Evolutionary conservation across 2,329 filamentous ascomycete genomes (phyloP).

Genomic region (Colletotrichum simmondsii): DNA sequence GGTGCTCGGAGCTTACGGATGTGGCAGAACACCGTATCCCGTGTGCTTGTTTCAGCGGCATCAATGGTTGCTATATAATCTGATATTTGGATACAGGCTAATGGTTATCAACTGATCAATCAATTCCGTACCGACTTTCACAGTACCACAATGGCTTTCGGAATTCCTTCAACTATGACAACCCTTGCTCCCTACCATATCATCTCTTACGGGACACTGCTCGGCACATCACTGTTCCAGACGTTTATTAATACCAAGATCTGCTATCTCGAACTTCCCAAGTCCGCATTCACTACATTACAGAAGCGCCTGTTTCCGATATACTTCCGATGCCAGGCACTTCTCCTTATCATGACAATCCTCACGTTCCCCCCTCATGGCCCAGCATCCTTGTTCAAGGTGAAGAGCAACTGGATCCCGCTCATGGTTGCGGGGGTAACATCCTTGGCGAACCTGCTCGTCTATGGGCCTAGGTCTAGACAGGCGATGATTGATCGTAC

Average conservation of each 20-base stretch:
- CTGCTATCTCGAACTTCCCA: conserved; percentile 45
- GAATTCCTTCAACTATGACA: background rate
- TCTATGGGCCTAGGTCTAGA: conserved; percentile 51
- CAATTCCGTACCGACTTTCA: too few relatives aligned
- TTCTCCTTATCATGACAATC: conserved; percentile 46
- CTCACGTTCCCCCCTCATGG: conserved; percentile 47
- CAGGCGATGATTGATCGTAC: conserved; percentile 44
- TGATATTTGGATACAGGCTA: too few relatives aligned
- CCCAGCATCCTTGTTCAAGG: conserved; percentile 41
- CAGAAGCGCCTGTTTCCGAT: conserved; percentile 54
- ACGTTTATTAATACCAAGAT: conserved; percentile 51
- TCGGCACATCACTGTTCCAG: conserved; percentile 53
- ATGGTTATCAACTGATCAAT: background rate
- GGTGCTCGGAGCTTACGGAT: conserved; percentile 14
- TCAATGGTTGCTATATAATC: background rate
- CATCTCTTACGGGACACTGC: conserved; percentile 50
- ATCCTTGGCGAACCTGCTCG: conserved; percentile 44
- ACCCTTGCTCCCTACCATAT: conserved; percentile 47
- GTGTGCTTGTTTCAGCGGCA: background rate
- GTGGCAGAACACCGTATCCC: background rate
- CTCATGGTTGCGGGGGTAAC: conserved; percentile 45
- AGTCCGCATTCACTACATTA: conserved; percentile 48
- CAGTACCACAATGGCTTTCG: background rate
- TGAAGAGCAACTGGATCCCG: conserved; percentile 46
- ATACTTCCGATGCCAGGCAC: conserved; percentile 50